Conservation (phyloP, 176 grass and related monocot species). For the Oryza meyeriana region DNA sequence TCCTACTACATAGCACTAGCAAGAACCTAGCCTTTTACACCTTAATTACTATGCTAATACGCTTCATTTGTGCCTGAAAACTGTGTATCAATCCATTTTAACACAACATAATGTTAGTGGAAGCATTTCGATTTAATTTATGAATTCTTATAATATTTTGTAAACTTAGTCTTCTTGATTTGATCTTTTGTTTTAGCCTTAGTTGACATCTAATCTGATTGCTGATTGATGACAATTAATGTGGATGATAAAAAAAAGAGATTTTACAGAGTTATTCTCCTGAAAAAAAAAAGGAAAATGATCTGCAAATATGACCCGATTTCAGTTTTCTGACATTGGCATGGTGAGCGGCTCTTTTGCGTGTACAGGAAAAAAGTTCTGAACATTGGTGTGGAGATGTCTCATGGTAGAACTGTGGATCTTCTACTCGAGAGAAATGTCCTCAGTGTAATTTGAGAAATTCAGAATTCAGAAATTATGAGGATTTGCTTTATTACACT, state of each 20-base stretch:
- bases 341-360: neutral
- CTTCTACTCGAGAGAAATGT: neutral
- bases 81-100: conserved; percentile 8
- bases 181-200: neutral
- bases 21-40: neutral
- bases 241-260: neutral
- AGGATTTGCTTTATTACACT: neutral
- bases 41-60: neutral
- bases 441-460: neutral
- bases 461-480: neutral
- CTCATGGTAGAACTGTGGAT: neutral
- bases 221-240: neutral
- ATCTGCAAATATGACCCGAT: no score
- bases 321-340: no score
- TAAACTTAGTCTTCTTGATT: neutral
- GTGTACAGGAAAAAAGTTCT: neutral
- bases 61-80: neutral
- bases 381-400: neutral
- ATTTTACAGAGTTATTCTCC: neutral
- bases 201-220: conserved; percentile 14
- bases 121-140: neutral
- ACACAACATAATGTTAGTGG: conserved; percentile 10
- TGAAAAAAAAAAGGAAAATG: no score
- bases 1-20: neutral
- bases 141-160: neutral